phyloP scores from a whole-genome alignment of 2,329 filamentous ascomycete genomes.

The Juglanconis oblonga region DNA sequence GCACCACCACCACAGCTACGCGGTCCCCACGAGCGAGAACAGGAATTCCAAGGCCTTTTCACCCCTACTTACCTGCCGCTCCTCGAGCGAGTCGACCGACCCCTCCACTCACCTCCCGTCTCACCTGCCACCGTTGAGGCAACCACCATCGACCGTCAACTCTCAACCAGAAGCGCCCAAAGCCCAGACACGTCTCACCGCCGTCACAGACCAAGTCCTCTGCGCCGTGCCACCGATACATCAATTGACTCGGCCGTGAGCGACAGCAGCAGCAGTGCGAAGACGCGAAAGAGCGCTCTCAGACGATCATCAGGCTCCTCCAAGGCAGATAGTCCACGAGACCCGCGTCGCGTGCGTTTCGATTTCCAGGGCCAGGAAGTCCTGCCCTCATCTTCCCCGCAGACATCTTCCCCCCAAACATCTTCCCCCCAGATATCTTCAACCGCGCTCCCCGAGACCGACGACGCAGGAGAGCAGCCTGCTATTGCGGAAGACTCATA shows the following conservation, averaged over 20 bases:
- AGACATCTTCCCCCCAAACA: constrained; percentile 24
- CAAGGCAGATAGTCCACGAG: constrained; percentile 28
- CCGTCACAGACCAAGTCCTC: constrained; percentile 24
- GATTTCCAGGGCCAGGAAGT: constrained; percentile 60
- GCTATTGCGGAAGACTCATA: constrained; percentile 21
- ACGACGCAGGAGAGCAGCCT: constrained; percentile 12
- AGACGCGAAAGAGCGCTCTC: constrained; percentile 51
- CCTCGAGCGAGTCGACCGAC: constrained; percentile 45
- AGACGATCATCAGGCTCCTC: constrained; percentile 53
- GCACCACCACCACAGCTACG: constrained; percentile 23
- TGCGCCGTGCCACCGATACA: constrained; percentile 43
- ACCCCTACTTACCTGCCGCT: constrained; percentile 61
- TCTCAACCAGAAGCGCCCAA: neutral
- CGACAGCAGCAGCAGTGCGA: constrained; percentile 39
- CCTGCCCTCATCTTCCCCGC: constrained; percentile 56
- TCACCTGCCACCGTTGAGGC: constrained; percentile 16
- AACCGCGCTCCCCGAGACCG: constrained; percentile 21
- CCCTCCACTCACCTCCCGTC: constrained; percentile 4
- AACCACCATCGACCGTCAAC: neutral
- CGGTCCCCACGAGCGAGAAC: constrained; percentile 53
- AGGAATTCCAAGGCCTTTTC: constrained; percentile 61
- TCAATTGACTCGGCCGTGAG: constrained; percentile 53
- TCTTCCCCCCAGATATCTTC: neutral
- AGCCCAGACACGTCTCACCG: constrained; percentile 1
- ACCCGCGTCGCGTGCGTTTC: constrained; percentile 60